These are phyloP conservation scores for Plasmodium gaboni DNA, from an alignment of 169 alveolate genomes.

Conservation along the genomic window DNA sequence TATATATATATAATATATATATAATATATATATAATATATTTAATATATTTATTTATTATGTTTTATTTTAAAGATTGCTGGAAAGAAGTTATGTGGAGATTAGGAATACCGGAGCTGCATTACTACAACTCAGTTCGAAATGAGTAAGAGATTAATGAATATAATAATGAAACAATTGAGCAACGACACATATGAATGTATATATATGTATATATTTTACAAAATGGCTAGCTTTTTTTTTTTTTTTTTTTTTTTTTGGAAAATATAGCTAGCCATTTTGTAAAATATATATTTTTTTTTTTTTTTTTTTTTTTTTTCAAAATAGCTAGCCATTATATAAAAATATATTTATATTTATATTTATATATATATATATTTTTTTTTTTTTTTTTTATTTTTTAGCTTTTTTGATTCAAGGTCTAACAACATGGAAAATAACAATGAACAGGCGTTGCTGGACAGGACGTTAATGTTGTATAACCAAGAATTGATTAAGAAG, in stretches of 20 bases:
- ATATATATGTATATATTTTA: neutral
- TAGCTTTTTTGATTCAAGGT: constrained; percentile 26
- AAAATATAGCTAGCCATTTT: neutral
- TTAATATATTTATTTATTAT: neutral
- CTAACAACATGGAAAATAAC: constrained; percentile 20
- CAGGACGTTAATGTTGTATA: constrained; percentile 20
- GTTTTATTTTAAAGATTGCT: constrained; percentile 31
- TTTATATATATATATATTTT: neutral
- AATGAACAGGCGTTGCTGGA: constrained; percentile 36
- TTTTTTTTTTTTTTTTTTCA: neutral
- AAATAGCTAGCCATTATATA: neutral
- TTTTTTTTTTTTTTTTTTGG: constrained; percentile 21
- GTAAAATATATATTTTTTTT: neutral
- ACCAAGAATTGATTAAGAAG: constrained; percentile 62
- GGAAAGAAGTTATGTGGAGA: constrained; percentile 77
- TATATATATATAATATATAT: neutral
- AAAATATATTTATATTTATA: neutral
- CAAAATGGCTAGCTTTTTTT: neutral
- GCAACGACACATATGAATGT: neutral
- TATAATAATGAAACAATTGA: too few species aligned
- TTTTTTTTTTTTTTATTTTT: neutral
- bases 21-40: constrained; percentile 9
- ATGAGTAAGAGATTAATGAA: constrained; percentile 19
- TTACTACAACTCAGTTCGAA: constrained; percentile 60
- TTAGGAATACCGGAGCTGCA: constrained; percentile 73